Evolutionary conservation across 2,329 filamentous ascomycete species (phyloP).

Genomic region (Myriosclerotinia curreyana): DNA sequence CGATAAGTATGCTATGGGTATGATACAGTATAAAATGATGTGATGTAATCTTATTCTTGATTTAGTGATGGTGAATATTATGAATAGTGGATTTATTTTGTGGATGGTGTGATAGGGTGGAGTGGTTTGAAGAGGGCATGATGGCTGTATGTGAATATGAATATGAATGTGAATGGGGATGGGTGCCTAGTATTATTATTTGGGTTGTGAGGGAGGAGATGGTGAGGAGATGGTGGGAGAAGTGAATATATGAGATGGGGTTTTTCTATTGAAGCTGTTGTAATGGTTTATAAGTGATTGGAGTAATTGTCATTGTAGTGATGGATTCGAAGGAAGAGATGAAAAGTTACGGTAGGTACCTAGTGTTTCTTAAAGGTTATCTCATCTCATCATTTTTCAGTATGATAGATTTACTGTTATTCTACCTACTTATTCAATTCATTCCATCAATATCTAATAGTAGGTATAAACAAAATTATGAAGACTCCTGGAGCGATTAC

Average conservation of each 20-base stretch:
- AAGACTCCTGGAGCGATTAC: background rate
- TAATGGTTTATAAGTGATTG: too few relatives aligned
- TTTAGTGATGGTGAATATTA: background rate
- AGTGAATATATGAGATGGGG: too few relatives aligned
- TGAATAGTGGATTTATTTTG: background rate
- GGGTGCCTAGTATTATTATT: too few relatives aligned
- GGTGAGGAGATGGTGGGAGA: background rate
- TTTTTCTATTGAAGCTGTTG: too few relatives aligned
- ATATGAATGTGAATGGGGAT: background rate
- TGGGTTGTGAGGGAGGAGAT: background rate
- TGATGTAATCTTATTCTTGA: background rate
- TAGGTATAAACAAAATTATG: background rate
- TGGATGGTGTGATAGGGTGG: background rate
- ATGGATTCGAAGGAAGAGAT: background rate
- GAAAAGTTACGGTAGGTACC: background rate
- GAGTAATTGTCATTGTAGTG: too few relatives aligned
- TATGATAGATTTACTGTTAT: background rate
- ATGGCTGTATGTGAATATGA: background rate
- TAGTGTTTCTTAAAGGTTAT: background rate
- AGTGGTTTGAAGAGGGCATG: background rate
- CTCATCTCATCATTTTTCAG: background rate
- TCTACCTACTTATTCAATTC: background rate
- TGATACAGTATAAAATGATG: background rate
- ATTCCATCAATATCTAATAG: background rate
- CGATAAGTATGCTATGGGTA: too few relatives aligned